phyloP scores from a whole-genome alignment of 2,329 filamentous ascomycete species.

The Zymoseptoria ardabiliae region DNA sequence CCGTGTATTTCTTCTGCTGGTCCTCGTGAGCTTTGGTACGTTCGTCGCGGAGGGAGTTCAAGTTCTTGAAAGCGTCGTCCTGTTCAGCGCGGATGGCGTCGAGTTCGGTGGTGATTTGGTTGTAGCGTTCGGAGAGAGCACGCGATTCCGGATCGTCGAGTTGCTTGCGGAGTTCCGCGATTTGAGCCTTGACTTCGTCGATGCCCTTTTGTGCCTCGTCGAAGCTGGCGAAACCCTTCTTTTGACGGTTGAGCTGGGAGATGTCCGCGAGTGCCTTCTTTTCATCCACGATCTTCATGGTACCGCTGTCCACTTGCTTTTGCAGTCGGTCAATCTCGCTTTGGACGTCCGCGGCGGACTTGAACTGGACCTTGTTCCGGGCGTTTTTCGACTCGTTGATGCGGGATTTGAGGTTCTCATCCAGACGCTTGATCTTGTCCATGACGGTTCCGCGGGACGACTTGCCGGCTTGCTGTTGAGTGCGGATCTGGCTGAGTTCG shows the following conservation, averaged over 20 bases:
- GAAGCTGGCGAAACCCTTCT: constrained; percentile 83
- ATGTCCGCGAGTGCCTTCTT: constrained; percentile 86
- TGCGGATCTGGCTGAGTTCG: constrained; percentile 75
- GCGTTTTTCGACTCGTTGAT: constrained; percentile 82
- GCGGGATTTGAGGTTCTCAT: constrained; percentile 78
- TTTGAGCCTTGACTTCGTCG: constrained; percentile 76
- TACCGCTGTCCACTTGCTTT: constrained; percentile 77
- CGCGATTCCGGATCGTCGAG: constrained; percentile 88
- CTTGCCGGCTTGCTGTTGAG: constrained; percentile 84
- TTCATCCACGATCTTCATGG: constrained; percentile 94
- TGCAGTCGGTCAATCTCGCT: constrained; percentile 72
- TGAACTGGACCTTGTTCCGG: constrained; percentile 73
- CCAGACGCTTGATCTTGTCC: constrained; percentile 87
- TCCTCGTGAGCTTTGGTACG: constrained; percentile 73
- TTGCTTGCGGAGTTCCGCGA: constrained; percentile 79
- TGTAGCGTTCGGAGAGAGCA: constrained; percentile 80
- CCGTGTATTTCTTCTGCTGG: constrained; percentile 77
- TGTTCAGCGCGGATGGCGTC: constrained; percentile 87
- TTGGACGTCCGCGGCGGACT: constrained; percentile 82
- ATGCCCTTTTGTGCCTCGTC: constrained; percentile 84
- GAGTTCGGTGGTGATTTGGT: constrained; percentile 76
- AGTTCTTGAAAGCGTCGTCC: constrained; percentile 81
- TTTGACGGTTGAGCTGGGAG: constrained; percentile 73
- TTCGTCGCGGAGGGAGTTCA: constrained; percentile 78
- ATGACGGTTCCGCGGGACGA: constrained; percentile 66